Conservation (phyloP, 192 early-diverging fungal species). For the Linnemannia hyalina region DNA sequence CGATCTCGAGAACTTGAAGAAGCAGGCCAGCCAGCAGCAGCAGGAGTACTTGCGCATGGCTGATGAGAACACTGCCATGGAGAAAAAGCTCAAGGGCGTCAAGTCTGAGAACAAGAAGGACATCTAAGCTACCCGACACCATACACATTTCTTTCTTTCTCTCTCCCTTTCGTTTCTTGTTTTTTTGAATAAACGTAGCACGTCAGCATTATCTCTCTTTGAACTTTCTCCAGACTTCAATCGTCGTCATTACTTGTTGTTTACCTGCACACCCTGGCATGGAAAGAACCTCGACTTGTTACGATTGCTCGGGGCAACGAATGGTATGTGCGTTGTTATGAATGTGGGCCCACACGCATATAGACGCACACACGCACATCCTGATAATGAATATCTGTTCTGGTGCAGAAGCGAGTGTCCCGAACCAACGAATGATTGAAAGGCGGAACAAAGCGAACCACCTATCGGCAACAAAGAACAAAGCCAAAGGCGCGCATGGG, state of each 20-base stretch:
- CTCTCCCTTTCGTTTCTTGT: no score
- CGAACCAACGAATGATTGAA: not conserved
- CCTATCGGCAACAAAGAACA: not conserved
- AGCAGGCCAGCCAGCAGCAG: slow-evolving; percentile 58
- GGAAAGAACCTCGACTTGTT: no score
- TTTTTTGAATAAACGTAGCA: not conserved
- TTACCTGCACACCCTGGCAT: not conserved
- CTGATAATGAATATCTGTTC: not conserved
- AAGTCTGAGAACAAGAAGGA: slow-evolving; percentile 47
- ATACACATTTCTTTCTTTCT: not conserved
- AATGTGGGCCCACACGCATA: not conserved
- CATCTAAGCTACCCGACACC: slow-evolving; percentile 19
- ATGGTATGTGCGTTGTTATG: no score
- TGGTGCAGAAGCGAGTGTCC: not conserved
- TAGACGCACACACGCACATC: not conserved
- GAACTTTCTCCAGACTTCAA: not conserved
- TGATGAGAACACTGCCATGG: slow-evolving; percentile 54
- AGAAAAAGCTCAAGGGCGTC: slow-evolving; percentile 36
- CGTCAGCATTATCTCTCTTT: not conserved
- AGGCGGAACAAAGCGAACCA: no score
- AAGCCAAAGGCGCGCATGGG: not conserved
- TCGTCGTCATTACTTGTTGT: not conserved
- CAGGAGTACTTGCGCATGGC: slow-evolving; percentile 59
- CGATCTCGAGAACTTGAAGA: slow-evolving; percentile 61
- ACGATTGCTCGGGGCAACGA: no score